A percentile compares a stretch with the other conserved stretches of the same genome.
These are phyloP conservation scores for Geranium rotundifolium DNA, from an alignment of 345 rosid species.

Conservation along the genomic window DNA sequence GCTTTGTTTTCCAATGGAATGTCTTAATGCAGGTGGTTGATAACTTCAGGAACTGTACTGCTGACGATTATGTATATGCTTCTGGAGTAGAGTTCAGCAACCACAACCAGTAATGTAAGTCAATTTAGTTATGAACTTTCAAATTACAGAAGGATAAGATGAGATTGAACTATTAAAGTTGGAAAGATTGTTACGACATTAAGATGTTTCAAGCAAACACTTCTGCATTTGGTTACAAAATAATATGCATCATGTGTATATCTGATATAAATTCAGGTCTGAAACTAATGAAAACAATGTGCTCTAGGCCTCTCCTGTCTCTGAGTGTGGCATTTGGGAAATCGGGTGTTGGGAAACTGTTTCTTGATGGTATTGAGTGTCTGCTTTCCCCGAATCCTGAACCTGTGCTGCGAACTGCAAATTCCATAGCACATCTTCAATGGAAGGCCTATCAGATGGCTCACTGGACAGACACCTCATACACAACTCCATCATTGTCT, in stretches of 20 bases:
- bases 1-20: background rate
- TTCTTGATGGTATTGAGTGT: constrained; percentile 3
- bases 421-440: constrained; percentile 54
- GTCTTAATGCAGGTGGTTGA: background rate
- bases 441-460: constrained; percentile 31
- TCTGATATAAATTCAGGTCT: background rate
- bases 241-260: background rate
- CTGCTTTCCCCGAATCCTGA: constrained; percentile 22
- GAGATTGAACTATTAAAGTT: background rate
- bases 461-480: constrained; percentile 32
- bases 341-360: background rate
- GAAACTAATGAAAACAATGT: background rate
- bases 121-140: background rate
- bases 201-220: no score
- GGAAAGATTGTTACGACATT: no score
- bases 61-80: no score
- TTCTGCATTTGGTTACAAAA: background rate
- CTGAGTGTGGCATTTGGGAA: background rate
- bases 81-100: background rate
- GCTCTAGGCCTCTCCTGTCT: background rate
- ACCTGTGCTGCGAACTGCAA: constrained; percentile 55
- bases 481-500: constrained; percentile 37
- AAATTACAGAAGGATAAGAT: background rate
- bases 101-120: background rate
- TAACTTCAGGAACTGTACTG: no score